A percentile compares a stretch with the other conserved stretches of the same genome.
Conservation (phyloP, 805 yeast genomes). For the Ogataea ganodermae region DNA sequence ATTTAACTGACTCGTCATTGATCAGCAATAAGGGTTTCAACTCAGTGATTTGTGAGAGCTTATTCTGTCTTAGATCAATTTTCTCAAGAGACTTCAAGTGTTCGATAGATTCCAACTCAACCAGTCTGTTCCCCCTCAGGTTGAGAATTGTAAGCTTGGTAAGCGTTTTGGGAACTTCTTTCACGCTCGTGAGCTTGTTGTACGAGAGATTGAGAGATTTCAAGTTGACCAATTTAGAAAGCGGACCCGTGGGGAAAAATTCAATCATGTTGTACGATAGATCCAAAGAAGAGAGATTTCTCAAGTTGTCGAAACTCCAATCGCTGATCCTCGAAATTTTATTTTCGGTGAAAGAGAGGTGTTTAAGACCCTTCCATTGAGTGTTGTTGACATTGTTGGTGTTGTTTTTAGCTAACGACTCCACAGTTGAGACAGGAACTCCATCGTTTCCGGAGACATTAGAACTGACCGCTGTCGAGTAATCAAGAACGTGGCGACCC, state of each 20-base stretch:
- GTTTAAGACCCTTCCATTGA: constrained; percentile 41
- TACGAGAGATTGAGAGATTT: constrained; percentile 56
- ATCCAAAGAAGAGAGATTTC: constrained; percentile 46
- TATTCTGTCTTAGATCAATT: constrained; percentile 54
- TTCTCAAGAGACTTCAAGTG: constrained; percentile 46
- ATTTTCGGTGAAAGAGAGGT: constrained; percentile 43
- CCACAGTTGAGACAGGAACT: background rate
- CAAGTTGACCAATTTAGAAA: constrained; percentile 48
- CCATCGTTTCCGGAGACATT: background rate
- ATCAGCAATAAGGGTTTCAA: constrained; percentile 43
- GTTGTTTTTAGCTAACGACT: constrained; percentile 2
- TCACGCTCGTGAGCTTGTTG: constrained; percentile 41
- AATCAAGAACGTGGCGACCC: constrained; percentile 12
- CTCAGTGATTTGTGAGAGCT: constrained; percentile 38
- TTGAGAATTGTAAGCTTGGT: constrained; percentile 48
- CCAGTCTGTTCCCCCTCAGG: constrained; percentile 50
- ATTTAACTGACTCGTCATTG: constrained; percentile 23
- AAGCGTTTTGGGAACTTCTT: constrained; percentile 41
- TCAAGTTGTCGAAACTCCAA: constrained; percentile 34
- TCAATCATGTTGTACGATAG: constrained; percentile 55
- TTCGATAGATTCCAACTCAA: constrained; percentile 47
- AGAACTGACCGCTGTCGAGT: constrained; percentile 1
- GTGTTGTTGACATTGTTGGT: background rate
- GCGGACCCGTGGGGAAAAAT: constrained; percentile 50
- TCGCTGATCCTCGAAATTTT: constrained; percentile 36